Evolutionary conservation across 257 asterid species (phyloP).

Genomic region (Nicotiana benthamiana): DNA sequence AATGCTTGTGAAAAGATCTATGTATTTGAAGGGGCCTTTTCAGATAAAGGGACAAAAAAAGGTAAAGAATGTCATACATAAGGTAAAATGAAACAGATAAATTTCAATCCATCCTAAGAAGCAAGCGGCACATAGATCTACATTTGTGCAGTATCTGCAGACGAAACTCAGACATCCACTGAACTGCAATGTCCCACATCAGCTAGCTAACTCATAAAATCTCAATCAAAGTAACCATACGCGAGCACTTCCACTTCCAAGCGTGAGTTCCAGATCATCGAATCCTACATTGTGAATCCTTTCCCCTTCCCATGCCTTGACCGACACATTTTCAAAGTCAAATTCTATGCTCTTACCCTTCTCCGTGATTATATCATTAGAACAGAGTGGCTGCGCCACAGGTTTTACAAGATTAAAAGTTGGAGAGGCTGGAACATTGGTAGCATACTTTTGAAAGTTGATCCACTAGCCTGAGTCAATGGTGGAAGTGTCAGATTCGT

Average conservation of each 20-base stretch:
- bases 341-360: constrained; percentile 14
- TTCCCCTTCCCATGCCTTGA: constrained; percentile 25
- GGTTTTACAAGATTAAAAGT: constrained; percentile 21
- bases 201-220: not conserved
- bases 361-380: not conserved
- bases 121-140: not conserved
- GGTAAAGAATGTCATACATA: not conserved
- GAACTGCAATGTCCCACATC: not conserved
- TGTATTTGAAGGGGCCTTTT: constrained; percentile 3
- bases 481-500: constrained; percentile 82
- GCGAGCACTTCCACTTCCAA: constrained; percentile 26
- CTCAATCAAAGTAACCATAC: not conserved
- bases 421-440: constrained; percentile 52
- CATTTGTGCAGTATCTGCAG: not conserved
- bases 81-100: constrained; percentile 1
- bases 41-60: not conserved
- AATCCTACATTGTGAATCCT: constrained; percentile 17
- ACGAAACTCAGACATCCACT: not conserved
- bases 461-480: constrained; percentile 86
- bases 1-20: constrained; percentile 17
- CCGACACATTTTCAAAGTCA: constrained; percentile 13
- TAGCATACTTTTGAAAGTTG: constrained; percentile 55
- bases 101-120: constrained; percentile 10
- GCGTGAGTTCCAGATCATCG: constrained; percentile 18
- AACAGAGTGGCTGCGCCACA: not conserved